Percentiles rank a stretch among this genome's conserved stretches.
Evolutionary conservation across 2,329 filamentous ascomycete genomes (phyloP).

Genomic region (Passalora sequoiae): DNA sequence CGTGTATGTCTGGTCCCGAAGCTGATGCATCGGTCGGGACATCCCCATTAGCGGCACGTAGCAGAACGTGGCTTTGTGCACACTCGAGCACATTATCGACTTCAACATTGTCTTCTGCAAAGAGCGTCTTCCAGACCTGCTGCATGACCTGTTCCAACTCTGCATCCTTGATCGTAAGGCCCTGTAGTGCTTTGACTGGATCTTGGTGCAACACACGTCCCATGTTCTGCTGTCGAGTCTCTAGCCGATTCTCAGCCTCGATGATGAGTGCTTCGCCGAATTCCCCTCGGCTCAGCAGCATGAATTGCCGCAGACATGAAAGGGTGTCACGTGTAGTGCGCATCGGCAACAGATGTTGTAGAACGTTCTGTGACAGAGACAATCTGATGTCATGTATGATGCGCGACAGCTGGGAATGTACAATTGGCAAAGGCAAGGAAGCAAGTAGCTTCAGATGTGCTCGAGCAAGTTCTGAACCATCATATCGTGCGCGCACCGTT

Average conservation of each 20-base stretch:
- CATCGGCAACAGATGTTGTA: slow-evolving; percentile 76
- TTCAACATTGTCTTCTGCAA: slow-evolving; percentile 70
- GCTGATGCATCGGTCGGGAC: slow-evolving; percentile 27
- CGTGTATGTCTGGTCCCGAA: slow-evolving; percentile 27
- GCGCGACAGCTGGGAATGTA: slow-evolving; percentile 62
- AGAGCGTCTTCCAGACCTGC: slow-evolving; percentile 73
- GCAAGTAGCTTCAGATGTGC: slow-evolving; percentile 66
- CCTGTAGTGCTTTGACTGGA: slow-evolving; percentile 51
- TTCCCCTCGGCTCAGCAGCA: slow-evolving; percentile 80
- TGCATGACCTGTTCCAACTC: slow-evolving; percentile 74
- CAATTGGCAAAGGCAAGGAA: slow-evolving; percentile 66
- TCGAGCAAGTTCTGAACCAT: slow-evolving; percentile 57
- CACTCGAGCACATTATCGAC: slow-evolving; percentile 72
- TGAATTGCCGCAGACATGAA: slow-evolving; percentile 75
- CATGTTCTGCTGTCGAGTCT: slow-evolving; percentile 64
- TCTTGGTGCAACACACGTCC: slow-evolving; percentile 47
- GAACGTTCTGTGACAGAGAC: slow-evolving; percentile 74
- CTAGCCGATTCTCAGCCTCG: slow-evolving; percentile 75
- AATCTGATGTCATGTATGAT: slow-evolving; percentile 71
- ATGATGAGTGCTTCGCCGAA: slow-evolving; percentile 83
- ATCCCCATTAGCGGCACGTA: slow-evolving; percentile 61
- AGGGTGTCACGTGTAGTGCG: slow-evolving; percentile 71
- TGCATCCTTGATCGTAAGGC: slow-evolving; percentile 73
- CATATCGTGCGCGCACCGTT: neutral
- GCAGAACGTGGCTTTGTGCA: slow-evolving; percentile 68